Conservation (phyloP, 2,329 filamentous ascomycete species). For the Penicillium sp. region DNA sequence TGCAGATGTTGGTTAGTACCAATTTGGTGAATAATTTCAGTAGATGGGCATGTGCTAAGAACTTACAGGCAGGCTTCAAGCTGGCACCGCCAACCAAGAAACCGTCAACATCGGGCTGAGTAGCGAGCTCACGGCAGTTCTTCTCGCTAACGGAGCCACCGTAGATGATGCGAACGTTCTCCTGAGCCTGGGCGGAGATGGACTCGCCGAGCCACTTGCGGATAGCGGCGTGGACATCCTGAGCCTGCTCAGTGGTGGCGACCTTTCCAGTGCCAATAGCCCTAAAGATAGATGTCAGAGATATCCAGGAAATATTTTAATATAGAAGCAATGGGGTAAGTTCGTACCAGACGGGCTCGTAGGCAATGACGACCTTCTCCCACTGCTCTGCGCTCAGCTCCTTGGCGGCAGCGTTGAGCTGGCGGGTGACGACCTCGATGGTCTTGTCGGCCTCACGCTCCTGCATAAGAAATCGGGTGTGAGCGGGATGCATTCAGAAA, state of each 20-base stretch:
- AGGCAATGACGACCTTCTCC: slow-evolving; percentile 92
- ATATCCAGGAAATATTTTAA: slow-evolving; percentile 6
- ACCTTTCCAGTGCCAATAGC: slow-evolving; percentile 90
- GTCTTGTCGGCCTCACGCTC: slow-evolving; percentile 85
- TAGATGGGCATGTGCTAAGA: background rate
- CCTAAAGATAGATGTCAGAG: slow-evolving; percentile 36
- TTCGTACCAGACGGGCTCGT: slow-evolving; percentile 95
- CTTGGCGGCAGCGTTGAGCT: slow-evolving; percentile 80
- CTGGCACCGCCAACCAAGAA: slow-evolving; percentile 96
- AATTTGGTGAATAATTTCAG: background rate
- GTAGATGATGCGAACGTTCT: slow-evolving; percentile 91
- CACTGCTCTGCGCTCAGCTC: slow-evolving; percentile 70
- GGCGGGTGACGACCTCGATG: slow-evolving; percentile 68
- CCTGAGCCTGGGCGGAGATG: slow-evolving; percentile 74
- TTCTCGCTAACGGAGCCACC: slow-evolving; percentile 96
- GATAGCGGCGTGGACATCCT: slow-evolving; percentile 91
- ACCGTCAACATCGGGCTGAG: slow-evolving; percentile 93
- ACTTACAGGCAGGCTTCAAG: slow-evolving; percentile 90
- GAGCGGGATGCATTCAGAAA: slow-evolving; percentile 21
- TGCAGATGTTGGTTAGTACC: slow-evolving; percentile 25
- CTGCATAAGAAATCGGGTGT: slow-evolving; percentile 38
- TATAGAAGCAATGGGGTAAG: background rate
- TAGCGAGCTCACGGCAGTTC: slow-evolving; percentile 92
- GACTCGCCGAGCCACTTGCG: slow-evolving; percentile 77
- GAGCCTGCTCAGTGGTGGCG: slow-evolving; percentile 82